Base-by-base conservation (phyloP, 208 protist genomes). In the Acanthamoeba polyphaga region DNA sequence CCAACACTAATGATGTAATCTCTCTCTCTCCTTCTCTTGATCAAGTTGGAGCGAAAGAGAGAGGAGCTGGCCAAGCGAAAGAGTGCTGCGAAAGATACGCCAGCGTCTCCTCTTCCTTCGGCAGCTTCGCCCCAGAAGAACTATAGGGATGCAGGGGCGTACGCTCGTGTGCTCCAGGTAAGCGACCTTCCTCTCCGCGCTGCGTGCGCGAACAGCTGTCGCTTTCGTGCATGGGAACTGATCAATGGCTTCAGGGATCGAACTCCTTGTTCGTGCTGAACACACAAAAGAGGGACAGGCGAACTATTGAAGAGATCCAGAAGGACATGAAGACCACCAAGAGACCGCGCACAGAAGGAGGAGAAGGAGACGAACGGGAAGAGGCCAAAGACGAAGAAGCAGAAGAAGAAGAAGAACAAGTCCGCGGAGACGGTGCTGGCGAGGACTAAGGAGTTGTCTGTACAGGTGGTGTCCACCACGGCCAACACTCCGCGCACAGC, bases 301-400 rank as follows among this genome's bases (percentile, higher is more conserved):
- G 87, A 24, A 92, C 87, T 13, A 92, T 92, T 10, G 87, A 92
- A 53, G 87, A 92, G 43, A 92, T 92, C 19, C 87, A 92, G 55
- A 38, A 51, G 29, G 87, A 92, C 10, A 92, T 92, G 87, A 92
- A 92, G 60, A 68, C 27, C 4, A 22, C 1, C 38, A 74, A 92
- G 38, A 51, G 38, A 15, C 43, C 55, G 64, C 87, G 87, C 4
- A 51, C 12, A 1, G 87, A 74, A 29, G 29, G 7, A 72, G 87
- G 55, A 0, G 55, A 49, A 3, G 87, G 74, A 76, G 34, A 92
- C 8, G 15, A 92, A 34, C 15, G 53, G 12, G 38, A 85, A 4
- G 49, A 92, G 38, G 1, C 17, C n/a, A 27, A 74, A 34, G 87
- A 92, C 5, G 62, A 92, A 1, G 82, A 90, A n/a, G 74, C 12